Conservation (phyloP, 208 protist genomes). For the Leptomonas pyrrhocoris region DNA sequence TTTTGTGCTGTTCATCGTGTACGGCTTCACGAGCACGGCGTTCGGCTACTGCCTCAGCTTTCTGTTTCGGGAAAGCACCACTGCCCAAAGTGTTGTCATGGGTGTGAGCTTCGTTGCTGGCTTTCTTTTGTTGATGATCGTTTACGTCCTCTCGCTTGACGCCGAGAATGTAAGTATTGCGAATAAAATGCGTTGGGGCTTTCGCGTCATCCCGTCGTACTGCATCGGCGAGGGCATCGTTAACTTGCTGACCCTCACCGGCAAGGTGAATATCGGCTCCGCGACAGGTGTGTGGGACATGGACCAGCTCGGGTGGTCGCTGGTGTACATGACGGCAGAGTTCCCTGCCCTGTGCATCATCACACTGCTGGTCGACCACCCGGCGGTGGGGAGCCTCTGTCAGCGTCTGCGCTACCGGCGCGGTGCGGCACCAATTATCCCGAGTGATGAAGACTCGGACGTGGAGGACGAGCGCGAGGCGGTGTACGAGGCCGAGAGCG, state of each 20-base stretch:
- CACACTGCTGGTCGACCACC: constrained; percentile 75
- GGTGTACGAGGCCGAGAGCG: constrained; percentile 51
- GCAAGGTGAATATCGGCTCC: constrained; percentile 35
- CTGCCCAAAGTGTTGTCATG: constrained; percentile 71
- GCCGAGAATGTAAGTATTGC: constrained; percentile 39
- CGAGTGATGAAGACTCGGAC: constrained; percentile 50
- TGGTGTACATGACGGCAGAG: constrained; percentile 68
- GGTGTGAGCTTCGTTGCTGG: constrained; percentile 78
- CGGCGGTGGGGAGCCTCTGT: constrained; percentile 34
- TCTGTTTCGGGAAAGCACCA: constrained; percentile 66
- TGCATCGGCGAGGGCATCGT: constrained; percentile 80
- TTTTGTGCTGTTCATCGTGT: constrained; percentile 59
- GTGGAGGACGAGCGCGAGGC: constrained; percentile 44
- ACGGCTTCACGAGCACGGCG: constrained; percentile 61
- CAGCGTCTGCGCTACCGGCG: constrained; percentile 35
- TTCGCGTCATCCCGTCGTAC: constrained; percentile 75
- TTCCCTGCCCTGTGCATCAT: constrained; percentile 58
- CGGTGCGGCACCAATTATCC: constrained; percentile 29
- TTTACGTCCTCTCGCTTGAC: constrained; percentile 58
- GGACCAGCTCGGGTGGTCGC: constrained; percentile 46
- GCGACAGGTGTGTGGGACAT: constrained; percentile 45
- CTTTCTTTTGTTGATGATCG: constrained; percentile 65
- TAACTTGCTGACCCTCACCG: constrained; percentile 45
- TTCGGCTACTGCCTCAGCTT: constrained; percentile 71
- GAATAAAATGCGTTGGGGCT: constrained; percentile 49